Base-by-base conservation (phyloP, 768 basidiomycete genomes). In the Auricularia cornea region DNA sequence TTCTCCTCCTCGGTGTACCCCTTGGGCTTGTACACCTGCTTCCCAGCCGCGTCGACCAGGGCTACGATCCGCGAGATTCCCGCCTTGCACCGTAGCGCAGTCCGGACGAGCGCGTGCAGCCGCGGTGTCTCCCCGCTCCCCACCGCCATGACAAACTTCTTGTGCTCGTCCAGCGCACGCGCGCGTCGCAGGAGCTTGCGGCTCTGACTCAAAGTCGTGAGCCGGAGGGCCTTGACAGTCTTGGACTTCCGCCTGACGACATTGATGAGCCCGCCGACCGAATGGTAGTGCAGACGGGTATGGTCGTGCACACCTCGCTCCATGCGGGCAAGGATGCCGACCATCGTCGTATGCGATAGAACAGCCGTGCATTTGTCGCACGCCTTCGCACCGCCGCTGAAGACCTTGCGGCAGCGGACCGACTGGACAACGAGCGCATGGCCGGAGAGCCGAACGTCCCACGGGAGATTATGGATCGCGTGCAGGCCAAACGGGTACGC, bases 111-210 rank as follows among this genome's bases (percentile, higher is more conserved):
- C 18, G 64, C 54, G 32, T 68, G 64, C 1, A 71, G 63, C 8
- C 70, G 64, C 30, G 64, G 52, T 2, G 69, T 63, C 29, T 66
- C 60, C 31, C 70, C 70, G 26, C 68, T 69, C 29, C 59, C 70
- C 1, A 72, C 62, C 20, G 68, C 70, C 63, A 71, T 63, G 8
- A 71, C 61, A 31, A 66, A 67, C 59, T 64, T 48, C 62, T 72
- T 72, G 63, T 70, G 62, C 26, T 66, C 63, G 23, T 66, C 63
- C 8, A 71, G 59, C 35, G 63, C 41, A 0, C 51, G 28, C 18
- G 52, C 51, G 26, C 64, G 63, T 3, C 65, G 35, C 3, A 56
- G 14, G 11, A 71, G 63, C 31, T 64, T 65, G 8, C 62, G 59
- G 2, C 48, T 59, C 32, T 60, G 41, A 33, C 66, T 68, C 38